Conservation (phyloP, 2,329 filamentous ascomycete genomes). For the Talaromyces sp. region DNA sequence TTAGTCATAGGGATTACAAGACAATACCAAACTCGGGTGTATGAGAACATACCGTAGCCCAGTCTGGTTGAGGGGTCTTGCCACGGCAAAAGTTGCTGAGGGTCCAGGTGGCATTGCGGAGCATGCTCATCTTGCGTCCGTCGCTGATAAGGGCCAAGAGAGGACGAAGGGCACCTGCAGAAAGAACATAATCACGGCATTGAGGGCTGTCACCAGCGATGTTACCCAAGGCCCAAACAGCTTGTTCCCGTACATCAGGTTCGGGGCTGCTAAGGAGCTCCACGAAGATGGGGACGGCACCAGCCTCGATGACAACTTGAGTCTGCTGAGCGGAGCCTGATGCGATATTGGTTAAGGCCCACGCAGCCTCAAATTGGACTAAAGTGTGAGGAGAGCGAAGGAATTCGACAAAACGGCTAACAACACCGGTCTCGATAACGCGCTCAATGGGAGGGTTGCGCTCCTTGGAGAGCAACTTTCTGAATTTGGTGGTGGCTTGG, state of each 20-base stretch:
- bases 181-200: constrained; percentile 94
- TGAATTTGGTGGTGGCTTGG: constrained; percentile 94
- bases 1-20: neutral
- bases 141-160: constrained; percentile 87
- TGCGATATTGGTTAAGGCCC: constrained; percentile 98
- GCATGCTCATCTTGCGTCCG: constrained; percentile 98
- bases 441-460: constrained; percentile 98
- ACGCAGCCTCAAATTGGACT: constrained; percentile 97
- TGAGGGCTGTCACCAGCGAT: constrained; percentile 97
- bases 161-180: constrained; percentile 85
- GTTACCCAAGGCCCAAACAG: constrained; percentile 97
- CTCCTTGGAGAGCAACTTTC: constrained; percentile 97
- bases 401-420: constrained; percentile 96
- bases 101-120: constrained; percentile 97
- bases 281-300: constrained; percentile 96
- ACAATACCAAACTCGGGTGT: neutral
- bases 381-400: constrained; percentile 95
- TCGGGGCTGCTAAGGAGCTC: constrained; percentile 93
- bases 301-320: constrained; percentile 97
- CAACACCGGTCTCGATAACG: constrained; percentile 98
- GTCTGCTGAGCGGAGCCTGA: constrained; percentile 96
- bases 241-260: constrained; percentile 96
- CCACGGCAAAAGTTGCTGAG: constrained; percentile 99
- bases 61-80: constrained; percentile 98
- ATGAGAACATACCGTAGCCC: constrained; percentile 74